Base-by-base conservation (phyloP, 2,329 filamentous ascomycete genomes). In the Clathrospora elynae region DNA sequence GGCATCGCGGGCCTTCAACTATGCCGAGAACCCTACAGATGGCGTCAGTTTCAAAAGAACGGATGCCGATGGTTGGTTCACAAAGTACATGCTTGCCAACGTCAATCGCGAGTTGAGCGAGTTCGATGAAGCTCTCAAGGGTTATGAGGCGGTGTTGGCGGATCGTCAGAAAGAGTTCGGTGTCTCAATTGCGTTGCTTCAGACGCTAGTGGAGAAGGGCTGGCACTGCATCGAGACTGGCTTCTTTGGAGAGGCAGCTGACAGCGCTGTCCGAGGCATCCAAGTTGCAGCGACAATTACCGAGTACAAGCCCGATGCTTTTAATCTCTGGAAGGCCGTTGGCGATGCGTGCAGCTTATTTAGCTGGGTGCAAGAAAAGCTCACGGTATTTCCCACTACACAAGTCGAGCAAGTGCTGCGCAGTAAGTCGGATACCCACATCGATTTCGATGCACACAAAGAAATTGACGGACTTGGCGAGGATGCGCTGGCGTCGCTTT, bases 71-170 rank as follows among this genome's bases (percentile, higher is more conserved):
- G 87, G 82, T 7, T 99, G 93, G 93, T 99, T 96, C 67, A 91
- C 91, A 6, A 89, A 89, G 64, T 96, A 96, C 69, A 95, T 99
- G 86, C 81, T 97, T 47, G 91, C 90, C 26, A 97, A 99, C 61
- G 88, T 99, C 40, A 90, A 90, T 68, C 84, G 91, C 39, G 92
- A 97, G 64, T 78, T 97, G 33, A 90, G 90, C n/a, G 86, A 95
- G 28, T 95, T 86, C 58, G 87, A 96, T 46, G 84, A 88, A 40
- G 88, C 93, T 0, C 87, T 95, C 45, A 68, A 75, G 17, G 81
- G 90, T 5, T 96, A 97, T 61, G 80, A 83, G 55, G 75, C 80
- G 8, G 90, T 97, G 6, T 78, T 95, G 33, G 71, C 76, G 14
- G 76, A 78, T 8, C 84, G 85, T 12, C 81, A 85, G 0, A 75